Evolutionary conservation across 371 early-diverging fungal species (phyloP).

Genomic region (Circinella umbellata): DNA sequence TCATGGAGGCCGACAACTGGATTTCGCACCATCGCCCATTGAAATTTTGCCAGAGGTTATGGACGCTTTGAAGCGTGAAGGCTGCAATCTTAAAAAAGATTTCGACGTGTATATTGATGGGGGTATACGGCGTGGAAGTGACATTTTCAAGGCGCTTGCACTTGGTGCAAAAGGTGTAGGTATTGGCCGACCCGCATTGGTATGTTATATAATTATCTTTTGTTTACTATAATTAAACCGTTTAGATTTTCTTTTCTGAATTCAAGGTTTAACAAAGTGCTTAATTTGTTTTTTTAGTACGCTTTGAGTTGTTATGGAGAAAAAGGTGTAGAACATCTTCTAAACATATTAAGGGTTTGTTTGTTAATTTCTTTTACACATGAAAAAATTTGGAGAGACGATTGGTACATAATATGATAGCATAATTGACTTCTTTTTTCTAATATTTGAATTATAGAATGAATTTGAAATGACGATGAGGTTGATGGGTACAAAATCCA

Average conservation of each 20-base stretch:
- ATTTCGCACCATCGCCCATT: conserved; percentile 73
- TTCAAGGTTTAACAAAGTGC: conserved; percentile 21
- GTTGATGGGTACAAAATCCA: conserved; percentile 69
- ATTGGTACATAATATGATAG: too few species aligned
- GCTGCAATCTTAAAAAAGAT: conserved; percentile 44
- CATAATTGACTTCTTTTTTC: too few species aligned
- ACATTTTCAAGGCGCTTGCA: conserved; percentile 93
- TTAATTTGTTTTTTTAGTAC: conserved; percentile 35
- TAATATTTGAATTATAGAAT: conserved; percentile 24
- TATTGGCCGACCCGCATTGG: conserved; percentile 87
- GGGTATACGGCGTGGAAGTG: conserved; percentile 88
- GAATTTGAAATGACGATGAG: conserved; percentile 82
- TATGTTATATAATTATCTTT: conserved; percentile 22
- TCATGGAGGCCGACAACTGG: conserved; percentile 97
- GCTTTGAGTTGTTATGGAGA: conserved; percentile 79
- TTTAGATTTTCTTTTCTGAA: not conserved
- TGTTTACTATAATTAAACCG: not conserved
- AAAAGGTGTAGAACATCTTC: conserved; percentile 72
- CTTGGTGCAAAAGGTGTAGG: conserved; percentile 94
- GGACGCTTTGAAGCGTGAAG: conserved; percentile 60
- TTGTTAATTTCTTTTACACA: conserved; percentile 21
- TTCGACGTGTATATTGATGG: conserved; percentile 93
- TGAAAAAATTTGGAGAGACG: too few species aligned
- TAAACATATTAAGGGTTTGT: conserved; percentile 68
- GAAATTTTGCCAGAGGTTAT: conserved; percentile 88